Evolutionary conservation across 768 basidiomycete species (phyloP), one percentile per base, ranked within the genome.

Genomic region (Lepiota brunneoincarnata): DNA sequence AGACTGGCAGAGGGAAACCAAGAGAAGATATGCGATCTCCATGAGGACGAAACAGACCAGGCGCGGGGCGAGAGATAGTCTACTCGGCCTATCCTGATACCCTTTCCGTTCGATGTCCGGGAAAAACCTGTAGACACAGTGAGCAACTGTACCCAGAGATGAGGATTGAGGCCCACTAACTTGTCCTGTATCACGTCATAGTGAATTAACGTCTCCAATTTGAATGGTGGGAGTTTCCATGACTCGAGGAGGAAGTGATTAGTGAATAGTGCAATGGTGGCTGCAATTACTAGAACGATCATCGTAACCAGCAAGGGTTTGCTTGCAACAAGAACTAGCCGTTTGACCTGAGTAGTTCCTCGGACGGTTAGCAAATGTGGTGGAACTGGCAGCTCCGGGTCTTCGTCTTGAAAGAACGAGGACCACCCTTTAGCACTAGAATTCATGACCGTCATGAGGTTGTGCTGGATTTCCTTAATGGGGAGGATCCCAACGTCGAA

Each of bases 401-500:
- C 23, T 7, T 38, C 24, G 18, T 38, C 24, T n/a, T 28, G 20
- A 26, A 50, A 10, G 18, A 40, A 39, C 2, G 38, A 50, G 11
- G 49, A 40, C 15, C 39, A 28, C 2, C 24, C 37, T 24, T 50
- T 50, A 3, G 36, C 14, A 28, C 38, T n/a, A 6, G 49, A 40
- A 5, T 17, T 24, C 38, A 50, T 50, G 18, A 50, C 26, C 2
- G 11, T 15, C 17, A 40, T 31, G 14, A 50, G 38, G 18, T 50
- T 50, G 15, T 17, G 20, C 31, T 41, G 38, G 11, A 50, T 50
- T 15, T 50, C 49, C 12, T 40, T 5, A 14, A 20, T 23, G 3
- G 38, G 17, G 14, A 41, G 49, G 10, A 50, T 28, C 17, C 45
- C 45, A n/a, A 46, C 24, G 15, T 46, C 45, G 45, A 46, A 46